These are phyloP conservation scores for Glaciozyma martinii DNA, from an alignment of 768 basidiomycete species.

Conservation along the genomic window DNA sequence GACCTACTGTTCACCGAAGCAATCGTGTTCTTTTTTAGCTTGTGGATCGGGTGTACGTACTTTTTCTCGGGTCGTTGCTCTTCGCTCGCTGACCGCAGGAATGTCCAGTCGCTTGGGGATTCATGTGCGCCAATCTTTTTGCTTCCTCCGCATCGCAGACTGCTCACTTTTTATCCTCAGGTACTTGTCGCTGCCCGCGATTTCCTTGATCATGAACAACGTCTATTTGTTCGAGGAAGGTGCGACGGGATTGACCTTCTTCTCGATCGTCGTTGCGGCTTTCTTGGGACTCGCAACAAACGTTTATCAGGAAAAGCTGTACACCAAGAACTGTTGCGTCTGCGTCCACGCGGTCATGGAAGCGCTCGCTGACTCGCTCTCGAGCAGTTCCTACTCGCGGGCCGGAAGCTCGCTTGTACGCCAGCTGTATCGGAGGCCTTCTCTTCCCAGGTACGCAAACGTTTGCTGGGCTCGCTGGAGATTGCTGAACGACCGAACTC, in stretches of 20 bases:
- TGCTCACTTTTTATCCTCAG: no score
- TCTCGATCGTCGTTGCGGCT: constrained; percentile 7
- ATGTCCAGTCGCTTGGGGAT: constrained; percentile 61
- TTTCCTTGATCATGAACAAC: constrained; percentile 10
- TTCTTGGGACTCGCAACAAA: constrained; percentile 4
- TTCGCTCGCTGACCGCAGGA: constrained; percentile 44
- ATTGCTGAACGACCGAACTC: neutral
- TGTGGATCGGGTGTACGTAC: constrained; percentile 41
- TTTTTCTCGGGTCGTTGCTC: neutral
- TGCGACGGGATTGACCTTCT: constrained; percentile 20
- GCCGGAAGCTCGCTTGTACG: constrained; percentile 25
- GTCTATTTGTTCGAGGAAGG: constrained; percentile 19
- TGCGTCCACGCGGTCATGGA: neutral
- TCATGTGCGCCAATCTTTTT: no score
- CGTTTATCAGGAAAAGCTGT: constrained; percentile 10
- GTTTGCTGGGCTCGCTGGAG: neutral
- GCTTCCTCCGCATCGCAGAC: no score
- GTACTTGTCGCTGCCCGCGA: constrained; percentile 54
- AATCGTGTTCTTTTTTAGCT: constrained; percentile 54
- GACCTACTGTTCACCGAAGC: constrained; percentile 63
- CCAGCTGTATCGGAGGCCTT: constrained; percentile 1
- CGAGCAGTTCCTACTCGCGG: neutral
- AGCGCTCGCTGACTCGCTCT: neutral
- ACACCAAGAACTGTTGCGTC: constrained; percentile 3
- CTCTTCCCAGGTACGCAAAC: neutral